These are phyloP conservation scores for Penicillium glabrum DNA, from an alignment of 2,329 filamentous ascomycete species.

Conservation along the genomic window DNA sequence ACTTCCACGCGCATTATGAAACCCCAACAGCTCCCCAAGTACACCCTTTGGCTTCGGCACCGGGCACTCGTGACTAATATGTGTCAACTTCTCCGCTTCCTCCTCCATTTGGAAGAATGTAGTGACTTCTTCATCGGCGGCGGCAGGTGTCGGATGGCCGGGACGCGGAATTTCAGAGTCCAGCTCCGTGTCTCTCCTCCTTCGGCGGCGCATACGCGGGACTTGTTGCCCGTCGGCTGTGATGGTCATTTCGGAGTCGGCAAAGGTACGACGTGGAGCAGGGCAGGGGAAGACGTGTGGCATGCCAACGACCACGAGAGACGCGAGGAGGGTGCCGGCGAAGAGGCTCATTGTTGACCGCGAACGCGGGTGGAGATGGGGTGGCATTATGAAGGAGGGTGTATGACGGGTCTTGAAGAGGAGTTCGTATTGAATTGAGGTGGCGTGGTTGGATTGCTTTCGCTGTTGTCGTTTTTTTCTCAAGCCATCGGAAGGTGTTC, in stretches of 20 bases:
- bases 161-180: constrained; percentile 15
- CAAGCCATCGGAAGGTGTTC: constrained; percentile 18
- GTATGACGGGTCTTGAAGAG: background rate
- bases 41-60: constrained; percentile 85
- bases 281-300: constrained; percentile 92
- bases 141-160: constrained; percentile 15
- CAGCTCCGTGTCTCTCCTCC: constrained; percentile 33
- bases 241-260: constrained; percentile 61
- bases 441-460: constrained; percentile 14
- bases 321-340: constrained; percentile 83
- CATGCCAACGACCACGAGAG: constrained; percentile 87
- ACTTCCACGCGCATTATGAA: constrained; percentile 47
- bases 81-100: constrained; percentile 41
- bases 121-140: constrained; percentile 43
- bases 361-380: constrained; percentile 86
- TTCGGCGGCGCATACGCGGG: constrained; percentile 36
- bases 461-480: constrained; percentile 4
- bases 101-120: constrained; percentile 44
- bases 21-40: constrained; percentile 72
- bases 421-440: constrained; percentile 12
- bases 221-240: constrained; percentile 45
- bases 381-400: constrained; percentile 62
- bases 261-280: constrained; percentile 70
- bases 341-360: constrained; percentile 93
- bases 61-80: constrained; percentile 73